These are phyloP conservation scores for Brassica cretica DNA, from an alignment of 345 rosid genomes.

Conservation along the genomic window DNA sequence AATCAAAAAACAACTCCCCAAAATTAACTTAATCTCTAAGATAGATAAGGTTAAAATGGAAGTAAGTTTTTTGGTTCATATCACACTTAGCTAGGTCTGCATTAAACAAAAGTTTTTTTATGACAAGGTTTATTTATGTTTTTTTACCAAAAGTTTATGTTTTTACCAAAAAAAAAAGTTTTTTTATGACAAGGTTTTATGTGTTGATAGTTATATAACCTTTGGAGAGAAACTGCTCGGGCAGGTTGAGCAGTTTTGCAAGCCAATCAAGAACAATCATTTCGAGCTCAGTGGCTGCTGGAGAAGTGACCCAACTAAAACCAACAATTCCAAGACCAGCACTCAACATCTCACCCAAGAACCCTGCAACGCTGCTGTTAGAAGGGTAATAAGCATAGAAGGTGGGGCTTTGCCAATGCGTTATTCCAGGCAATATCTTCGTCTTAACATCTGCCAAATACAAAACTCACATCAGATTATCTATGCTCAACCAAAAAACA, in stretches of 20 bases:
- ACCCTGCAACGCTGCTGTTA: constrained; percentile 83
- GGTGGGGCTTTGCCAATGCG: constrained; percentile 93
- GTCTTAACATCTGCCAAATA: constrained; percentile 54
- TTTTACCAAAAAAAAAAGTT: background rate
- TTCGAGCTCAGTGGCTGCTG: constrained; percentile 94
- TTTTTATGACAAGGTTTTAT: background rate
- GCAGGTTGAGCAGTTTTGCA: constrained; percentile 71
- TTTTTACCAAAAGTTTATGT: too few species aligned
- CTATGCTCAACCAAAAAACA: background rate
- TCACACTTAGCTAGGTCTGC: constrained; percentile 4
- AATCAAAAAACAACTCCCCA: background rate
- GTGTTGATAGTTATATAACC: constrained; percentile 39
- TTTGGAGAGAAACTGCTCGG: constrained; percentile 66
- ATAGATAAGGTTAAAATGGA: background rate
- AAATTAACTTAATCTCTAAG: background rate
- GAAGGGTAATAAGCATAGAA: constrained; percentile 87
- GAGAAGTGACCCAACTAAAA: constrained; percentile 87
- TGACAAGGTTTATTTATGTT: background rate
- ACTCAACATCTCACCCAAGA: constrained; percentile 93
- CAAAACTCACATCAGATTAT: background rate
- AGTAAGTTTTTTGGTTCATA: background rate
- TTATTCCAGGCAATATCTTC: constrained; percentile 80
- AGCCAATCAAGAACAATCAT: constrained; percentile 93
- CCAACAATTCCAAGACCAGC: constrained; percentile 86
- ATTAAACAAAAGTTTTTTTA: constrained; percentile 1